Percentiles rank a stretch among this genome's conserved stretches.
These are phyloP conservation scores for Amoebophrya sp. DNA, from an alignment of 169 alveolate species.

Conservation along the genomic window DNA sequence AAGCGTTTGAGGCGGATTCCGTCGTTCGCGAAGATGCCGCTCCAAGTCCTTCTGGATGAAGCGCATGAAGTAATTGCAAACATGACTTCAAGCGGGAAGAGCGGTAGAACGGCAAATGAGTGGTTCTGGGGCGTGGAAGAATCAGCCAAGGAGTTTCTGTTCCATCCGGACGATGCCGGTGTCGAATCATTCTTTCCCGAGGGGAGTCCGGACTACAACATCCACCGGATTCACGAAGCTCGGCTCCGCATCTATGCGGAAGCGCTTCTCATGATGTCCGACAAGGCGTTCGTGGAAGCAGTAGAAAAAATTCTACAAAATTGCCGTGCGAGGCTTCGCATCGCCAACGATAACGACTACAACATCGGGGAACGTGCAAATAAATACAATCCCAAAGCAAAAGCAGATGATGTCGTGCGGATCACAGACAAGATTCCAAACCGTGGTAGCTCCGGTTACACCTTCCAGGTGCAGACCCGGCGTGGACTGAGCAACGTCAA, in stretches of 20 bases:
- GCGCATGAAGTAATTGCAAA: neutral
- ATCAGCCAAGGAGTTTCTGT: neutral
- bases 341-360: neutral
- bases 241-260: neutral
- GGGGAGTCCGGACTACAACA: neutral
- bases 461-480: neutral
- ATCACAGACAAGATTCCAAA: neutral
- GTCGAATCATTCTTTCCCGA: neutral
- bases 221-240: neutral
- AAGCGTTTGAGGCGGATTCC: neutral
- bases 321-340: neutral
- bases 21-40: neutral
- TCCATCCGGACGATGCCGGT: neutral
- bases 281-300: neutral
- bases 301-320: neutral
- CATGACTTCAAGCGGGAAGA: neutral
- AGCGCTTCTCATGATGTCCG: neutral
- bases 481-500: neutral
- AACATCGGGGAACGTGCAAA: neutral
- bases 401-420: neutral
- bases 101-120: neutral
- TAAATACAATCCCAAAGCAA: neutral
- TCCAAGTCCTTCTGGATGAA: neutral
- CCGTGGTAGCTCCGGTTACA: neutral
- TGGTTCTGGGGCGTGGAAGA: neutral